Base-by-base conservation (phyloP, 108 stramenopile genomes). In the Chaetoceros tenuissimus region DNA sequence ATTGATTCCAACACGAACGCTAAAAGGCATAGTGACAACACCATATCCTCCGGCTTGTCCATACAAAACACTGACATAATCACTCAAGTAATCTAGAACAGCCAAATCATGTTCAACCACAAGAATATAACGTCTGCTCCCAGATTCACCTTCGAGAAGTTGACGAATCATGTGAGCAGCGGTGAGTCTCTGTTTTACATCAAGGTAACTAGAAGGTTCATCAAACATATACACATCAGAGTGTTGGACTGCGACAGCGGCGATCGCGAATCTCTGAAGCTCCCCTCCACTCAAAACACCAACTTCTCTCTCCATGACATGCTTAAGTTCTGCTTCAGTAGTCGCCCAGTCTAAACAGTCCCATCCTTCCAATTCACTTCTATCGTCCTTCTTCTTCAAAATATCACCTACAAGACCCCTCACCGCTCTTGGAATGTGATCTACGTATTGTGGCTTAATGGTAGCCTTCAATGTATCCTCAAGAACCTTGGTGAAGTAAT, bases 91-190 rank as follows among this genome's bases (percentile, higher is more conserved):
- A 74, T 99, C 99, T 55, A 99, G 77, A 31, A 99, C 96, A 47
- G 99, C 96, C 63, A 99, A 78, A 80, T 99, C 98, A 83, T 99
- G 99, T 89, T 99, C 97, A 57, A 99, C 97, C 46, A 96, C 94
- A 24, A 98, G 59, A 28, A 97, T 96, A 56, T 94, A 99, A 10
- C 90, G 84, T 29, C 85, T 69, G 64, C 77, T 75, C 0, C 83
- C 87, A 65, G 73, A 55, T 29, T 83, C 81, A 24, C 75, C 66
- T 29, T 79, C 79, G 62, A 97, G 69, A 30, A 99, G 72, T 60
- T 85, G 65, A 18, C 98, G 92, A 67, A 99, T 99, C 79, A 94
- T 92, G 53, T 81, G 77, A 3, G 96, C 97, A 1, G 97, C 98
- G 48, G 92, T 95, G 44, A 99, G 66, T 54, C 98, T 81, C 68